These are phyloP conservation scores for Fomitopsis palustris DNA, from an alignment of 1,284 basidiomycete species.

Conservation along the genomic window DNA sequence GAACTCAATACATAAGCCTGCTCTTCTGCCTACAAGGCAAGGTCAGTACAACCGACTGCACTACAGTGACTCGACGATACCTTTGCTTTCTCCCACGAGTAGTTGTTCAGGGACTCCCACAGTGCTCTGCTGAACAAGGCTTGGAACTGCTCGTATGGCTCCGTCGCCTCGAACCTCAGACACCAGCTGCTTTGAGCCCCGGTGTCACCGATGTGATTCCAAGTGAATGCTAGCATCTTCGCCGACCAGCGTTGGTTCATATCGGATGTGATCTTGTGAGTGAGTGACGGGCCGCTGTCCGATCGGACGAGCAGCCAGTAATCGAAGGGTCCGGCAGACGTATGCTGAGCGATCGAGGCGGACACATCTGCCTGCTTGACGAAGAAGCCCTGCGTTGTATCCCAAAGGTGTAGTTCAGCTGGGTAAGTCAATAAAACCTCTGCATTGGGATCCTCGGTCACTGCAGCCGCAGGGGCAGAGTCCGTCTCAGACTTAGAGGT, in stretches of 20 bases:
- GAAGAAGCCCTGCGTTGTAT: conserved; percentile 67
- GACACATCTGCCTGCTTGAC: conserved; percentile 70
- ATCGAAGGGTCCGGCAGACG: conserved; percentile 41
- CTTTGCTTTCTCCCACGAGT: conserved; percentile 81
- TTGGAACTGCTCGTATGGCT: conserved; percentile 65
- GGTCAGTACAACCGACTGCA: conserved; percentile 17
- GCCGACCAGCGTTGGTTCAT: conserved; percentile 75
- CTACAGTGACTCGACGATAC: conserved; percentile 33
- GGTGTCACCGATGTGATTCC: conserved; percentile 71
- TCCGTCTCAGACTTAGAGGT: conserved; percentile 9
- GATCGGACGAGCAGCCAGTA: conserved; percentile 64
- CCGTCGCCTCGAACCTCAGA: conserved; percentile 63
- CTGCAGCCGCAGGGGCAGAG: conserved; percentile 14
- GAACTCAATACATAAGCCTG: conserved; percentile 72
- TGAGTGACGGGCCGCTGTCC: conserved; percentile 48
- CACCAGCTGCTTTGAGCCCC: conserved; percentile 79
- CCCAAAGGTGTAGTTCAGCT: conserved; percentile 73
- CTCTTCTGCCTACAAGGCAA: conserved; percentile 58
- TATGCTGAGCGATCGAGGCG: conserved; percentile 62
- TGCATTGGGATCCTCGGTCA: conserved; percentile 17
- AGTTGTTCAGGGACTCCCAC: conserved; percentile 83
- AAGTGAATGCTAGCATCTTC: conserved; percentile 73
- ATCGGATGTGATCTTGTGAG: conserved; percentile 62
- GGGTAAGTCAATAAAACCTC: conserved; percentile 39
- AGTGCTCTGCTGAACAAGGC: conserved; percentile 66